Percentiles rank a stretch among this genome's conserved stretches.
phyloP scores from a whole-genome alignment of 768 basidiomycete genomes.

The Cystoderma amianthinum region DNA sequence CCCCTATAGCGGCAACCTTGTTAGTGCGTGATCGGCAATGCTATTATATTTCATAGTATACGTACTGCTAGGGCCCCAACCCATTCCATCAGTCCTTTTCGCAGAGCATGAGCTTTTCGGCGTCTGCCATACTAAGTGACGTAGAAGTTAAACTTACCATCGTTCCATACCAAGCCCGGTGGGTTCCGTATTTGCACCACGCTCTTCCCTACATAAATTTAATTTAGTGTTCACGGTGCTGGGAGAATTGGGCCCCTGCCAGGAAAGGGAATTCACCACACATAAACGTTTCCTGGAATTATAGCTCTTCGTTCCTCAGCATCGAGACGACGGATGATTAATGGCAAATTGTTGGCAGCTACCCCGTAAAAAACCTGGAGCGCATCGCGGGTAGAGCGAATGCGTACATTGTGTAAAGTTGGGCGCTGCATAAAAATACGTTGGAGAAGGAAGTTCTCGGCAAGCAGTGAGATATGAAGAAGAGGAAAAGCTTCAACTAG shows the following conservation, averaged over 20 bases:
- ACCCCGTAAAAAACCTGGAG: conserved; percentile 77
- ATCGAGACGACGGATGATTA: conserved; percentile 78
- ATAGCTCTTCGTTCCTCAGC: conserved; percentile 76
- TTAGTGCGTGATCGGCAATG: background rate
- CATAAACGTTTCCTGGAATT: conserved; percentile 72
- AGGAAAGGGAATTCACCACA: conserved; percentile 38
- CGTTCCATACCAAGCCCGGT: conserved; percentile 85
- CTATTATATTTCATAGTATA: conserved; percentile 16
- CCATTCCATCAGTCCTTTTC: conserved; percentile 54
- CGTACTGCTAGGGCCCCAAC: conserved; percentile 82
- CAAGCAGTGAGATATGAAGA: conserved; percentile 5
- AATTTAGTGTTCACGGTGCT: background rate
- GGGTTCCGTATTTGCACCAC: conserved; percentile 73
- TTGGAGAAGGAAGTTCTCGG: conserved; percentile 13
- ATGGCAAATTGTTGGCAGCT: conserved; percentile 56
- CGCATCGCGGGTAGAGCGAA: conserved; percentile 76
- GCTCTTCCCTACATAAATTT: conserved; percentile 52
- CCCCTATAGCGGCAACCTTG: conserved; percentile 23
- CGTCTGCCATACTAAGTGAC: conserved; percentile 2
- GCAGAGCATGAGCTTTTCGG: conserved; percentile 1
- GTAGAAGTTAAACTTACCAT: conserved; percentile 37
- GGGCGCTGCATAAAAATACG: conserved; percentile 58
- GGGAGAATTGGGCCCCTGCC: background rate
- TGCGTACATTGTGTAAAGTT: conserved; percentile 68
- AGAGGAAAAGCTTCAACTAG: conserved; percentile 11